Evolutionary conservation across 2,329 filamentous ascomycete species (phyloP), one percentile per base, ranked within the genome.

Genomic region (Ophiocordyceps camponoti-leonardi): DNA sequence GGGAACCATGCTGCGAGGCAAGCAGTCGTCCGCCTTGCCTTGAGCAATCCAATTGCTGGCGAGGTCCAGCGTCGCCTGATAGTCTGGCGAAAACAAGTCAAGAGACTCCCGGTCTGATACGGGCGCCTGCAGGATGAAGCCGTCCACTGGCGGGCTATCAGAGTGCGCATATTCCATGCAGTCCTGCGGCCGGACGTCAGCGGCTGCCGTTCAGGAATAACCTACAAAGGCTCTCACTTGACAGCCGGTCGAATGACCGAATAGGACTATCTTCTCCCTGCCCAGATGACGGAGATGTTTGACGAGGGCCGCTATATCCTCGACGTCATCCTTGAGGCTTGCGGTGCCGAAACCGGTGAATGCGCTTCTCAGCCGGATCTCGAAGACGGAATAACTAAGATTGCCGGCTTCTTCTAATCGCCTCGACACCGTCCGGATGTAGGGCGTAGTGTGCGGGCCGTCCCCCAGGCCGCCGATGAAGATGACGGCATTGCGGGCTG

Each of bases 71-170:
- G 61, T 66, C 44, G 59, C 60, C 16, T 70, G 62, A 49, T 74
- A 62, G 6, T 68, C 62, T 5, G 65, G 54, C 44, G 76, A 62
- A 7, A 71, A 56, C 4, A 64, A 56, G 3, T 61, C 61, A 12
- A 83, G 55, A 0, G 71, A 74, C 58, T 93, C 81, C 28, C 86
- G 72, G 59, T 94, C 86, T 1, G 78, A 85, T 4, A 88, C 79
- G 0, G 84, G 79, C 0, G 81, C 86, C 59, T 94, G 87, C 46
- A 94, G 64, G 41, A 94, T 81, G 43, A 79, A 79, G 33, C 82
- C 87, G 48, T 92, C 77, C 2, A 94, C 64, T 0, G 75, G 72
- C 13, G 73, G 63, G 39, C 62, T 61, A 6, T 55, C 56, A 22
- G 65, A 65, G 45, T 67, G 59, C 19, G 64, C 64, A 46, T 77